Base-by-base conservation (phyloP, 768 basidiomycete species). In the Favolaschia claudopus region DNA sequence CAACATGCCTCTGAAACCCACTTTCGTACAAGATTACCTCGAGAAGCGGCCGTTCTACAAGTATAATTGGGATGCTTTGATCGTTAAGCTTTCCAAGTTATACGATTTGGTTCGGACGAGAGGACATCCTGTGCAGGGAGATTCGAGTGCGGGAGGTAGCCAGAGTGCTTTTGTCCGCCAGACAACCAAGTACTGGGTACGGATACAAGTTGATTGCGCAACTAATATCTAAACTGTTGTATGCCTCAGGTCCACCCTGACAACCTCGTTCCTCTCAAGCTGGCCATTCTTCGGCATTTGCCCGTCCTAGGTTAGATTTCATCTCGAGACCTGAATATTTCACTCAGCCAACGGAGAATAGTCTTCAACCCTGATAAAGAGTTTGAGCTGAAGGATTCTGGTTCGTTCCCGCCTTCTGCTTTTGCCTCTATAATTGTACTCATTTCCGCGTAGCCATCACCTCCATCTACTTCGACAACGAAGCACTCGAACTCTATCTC, bases 161-260 rank as follows among this genome's bases (percentile, higher is more conserved):
- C 97, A 99, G 78, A 97, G 92, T 65, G 97, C 96, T 2, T 99
- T 99, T 69, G 93, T 98, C n/a, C 78, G 97, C 36, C 95, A 97
- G 75, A 99, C 97, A 31, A 99, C 97, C 12, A 99, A 99, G 72
- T 99, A 99, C 69, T 99, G 97, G 97, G 96, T 93, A 70, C 48
- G 73, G 67, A 17, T n/a, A n/a, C 31, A 12, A 22, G 31, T 34
- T 46, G 19, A 10, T 20, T 24, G 19, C 31, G 43, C 19, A 7
- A 3, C 6, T 36, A 28, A 12, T 47, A 19, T 31, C 24, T 20
- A 1, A 40, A n/a, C n/a, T n/a, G n/a, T n/a, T n/a, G n/a, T n/a
- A n/a, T n/a, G 25, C 31, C 7, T 19, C 50, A 85, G 83, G 83
- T 96, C 3, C 96, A 99, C 72, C 91, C 91, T 1, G 96, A 99